Conservation (phyloP, 345 rosid species). For the Murraya paniculata region DNA sequence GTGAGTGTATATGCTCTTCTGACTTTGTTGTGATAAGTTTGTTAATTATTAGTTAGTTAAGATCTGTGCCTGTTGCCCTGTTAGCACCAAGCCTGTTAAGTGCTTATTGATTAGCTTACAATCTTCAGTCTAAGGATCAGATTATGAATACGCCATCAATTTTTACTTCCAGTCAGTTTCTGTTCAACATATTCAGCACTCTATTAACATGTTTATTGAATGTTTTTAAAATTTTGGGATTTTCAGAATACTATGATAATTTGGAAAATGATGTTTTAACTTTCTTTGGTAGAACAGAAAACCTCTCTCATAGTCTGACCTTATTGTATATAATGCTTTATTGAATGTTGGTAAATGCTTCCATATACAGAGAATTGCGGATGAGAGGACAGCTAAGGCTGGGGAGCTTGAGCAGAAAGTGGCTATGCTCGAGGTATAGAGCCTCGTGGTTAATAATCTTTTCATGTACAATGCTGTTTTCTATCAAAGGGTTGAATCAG, state of each 20-base stretch:
- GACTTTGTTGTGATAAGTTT: neutral
- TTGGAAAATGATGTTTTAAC: slow-evolving; percentile 10
- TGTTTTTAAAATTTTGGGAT: neutral
- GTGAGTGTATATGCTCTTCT: neutral
- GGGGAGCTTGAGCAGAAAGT: slow-evolving; percentile 91
- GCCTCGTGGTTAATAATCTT: slow-evolving; percentile 14
- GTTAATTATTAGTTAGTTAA: neutral
- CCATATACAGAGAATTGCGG: slow-evolving; percentile 66
- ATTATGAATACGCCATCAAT: neutral
- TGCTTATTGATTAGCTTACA: neutral
- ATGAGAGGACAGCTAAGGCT: slow-evolving; percentile 86
- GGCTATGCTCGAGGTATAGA: slow-evolving; percentile 84
- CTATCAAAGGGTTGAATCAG: neutral
- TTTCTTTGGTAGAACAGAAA: neutral
- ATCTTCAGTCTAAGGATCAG: neutral
- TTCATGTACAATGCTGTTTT: slow-evolving; percentile 5
- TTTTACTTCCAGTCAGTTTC: neutral
- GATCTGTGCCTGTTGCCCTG: neutral
- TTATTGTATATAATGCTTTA: neutral
- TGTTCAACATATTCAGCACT: neutral
- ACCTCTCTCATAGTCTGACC: neutral
- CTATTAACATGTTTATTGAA: neutral
- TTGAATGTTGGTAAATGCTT: slow-evolving; percentile 7
- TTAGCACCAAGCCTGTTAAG: neutral
- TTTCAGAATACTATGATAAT: neutral